Evolutionary conservation across 2,329 filamentous ascomycete species (phyloP).

Genomic region (Xylaria sp.): DNA sequence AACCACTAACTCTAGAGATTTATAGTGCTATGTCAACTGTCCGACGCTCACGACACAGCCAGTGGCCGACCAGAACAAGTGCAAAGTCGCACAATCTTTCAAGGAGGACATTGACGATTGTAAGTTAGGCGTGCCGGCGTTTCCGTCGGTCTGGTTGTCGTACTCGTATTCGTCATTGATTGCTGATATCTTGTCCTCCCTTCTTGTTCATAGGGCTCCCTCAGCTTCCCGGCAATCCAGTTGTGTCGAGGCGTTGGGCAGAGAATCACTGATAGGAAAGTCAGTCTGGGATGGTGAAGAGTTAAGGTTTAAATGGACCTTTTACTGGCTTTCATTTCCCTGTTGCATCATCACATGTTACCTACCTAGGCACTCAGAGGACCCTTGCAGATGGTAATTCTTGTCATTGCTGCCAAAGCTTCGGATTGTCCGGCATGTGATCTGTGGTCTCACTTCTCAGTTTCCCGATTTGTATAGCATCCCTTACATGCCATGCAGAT

Average conservation of each 20-base stretch:
- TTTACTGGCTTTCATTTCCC: not conserved
- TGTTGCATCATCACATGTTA: not conserved
- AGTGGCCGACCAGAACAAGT: conserved; percentile 50
- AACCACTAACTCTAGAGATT: not conserved
- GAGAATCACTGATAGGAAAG: conserved; percentile 3
- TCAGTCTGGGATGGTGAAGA: not conserved
- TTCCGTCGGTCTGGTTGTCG: not conserved
- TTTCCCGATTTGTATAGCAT: not conserved
- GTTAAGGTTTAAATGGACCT: not conserved
- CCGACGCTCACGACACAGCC: conserved; percentile 49
- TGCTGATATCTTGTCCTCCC: conserved; percentile 2
- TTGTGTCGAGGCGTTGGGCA: conserved; percentile 37
- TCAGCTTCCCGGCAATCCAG: conserved; percentile 41
- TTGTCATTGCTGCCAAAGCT: not conserved
- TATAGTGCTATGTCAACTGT: conserved; percentile 51
- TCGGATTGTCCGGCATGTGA: not conserved
- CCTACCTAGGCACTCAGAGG: not conserved
- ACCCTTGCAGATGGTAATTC: conserved; percentile 1
- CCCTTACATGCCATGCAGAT: not conserved
- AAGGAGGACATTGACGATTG: conserved; percentile 51
- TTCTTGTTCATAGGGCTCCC: conserved; percentile 37
- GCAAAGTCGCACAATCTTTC: conserved; percentile 47
- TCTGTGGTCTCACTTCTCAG: not conserved
- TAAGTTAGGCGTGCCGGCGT: conserved; percentile 41
- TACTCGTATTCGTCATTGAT: conserved; percentile 25